Percentiles rank a stretch among this genome's conserved stretches.
phyloP scores from a whole-genome alignment of 2,329 filamentous ascomycete genomes.

The Fusarium secorum region DNA sequence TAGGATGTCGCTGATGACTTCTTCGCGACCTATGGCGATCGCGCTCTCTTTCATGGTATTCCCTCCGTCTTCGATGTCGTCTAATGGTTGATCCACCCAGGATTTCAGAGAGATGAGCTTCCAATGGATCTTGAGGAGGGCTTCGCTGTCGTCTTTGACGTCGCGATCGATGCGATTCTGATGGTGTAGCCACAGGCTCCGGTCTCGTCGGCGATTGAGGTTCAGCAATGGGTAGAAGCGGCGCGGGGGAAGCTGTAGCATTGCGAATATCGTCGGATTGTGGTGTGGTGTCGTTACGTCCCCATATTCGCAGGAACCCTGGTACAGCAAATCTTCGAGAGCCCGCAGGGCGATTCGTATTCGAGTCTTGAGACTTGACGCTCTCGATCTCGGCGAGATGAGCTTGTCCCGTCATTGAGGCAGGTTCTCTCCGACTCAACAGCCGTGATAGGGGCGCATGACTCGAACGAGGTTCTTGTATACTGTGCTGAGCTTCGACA shows the following conservation, averaged over 20 bases:
- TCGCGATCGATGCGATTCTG: conserved; percentile 12
- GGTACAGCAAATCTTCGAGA: conserved; percentile 18
- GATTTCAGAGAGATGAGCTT: conserved; percentile 29
- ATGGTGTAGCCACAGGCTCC: conserved; percentile 17
- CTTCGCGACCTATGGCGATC: conserved; percentile 17
- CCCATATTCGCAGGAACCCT: conserved; percentile 25
- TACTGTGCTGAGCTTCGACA: conserved; percentile 22
- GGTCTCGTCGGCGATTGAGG: conserved; percentile 13
- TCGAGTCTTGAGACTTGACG: conserved; percentile 58
- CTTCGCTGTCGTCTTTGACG: conserved; percentile 6
- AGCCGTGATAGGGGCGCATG: conserved; percentile 28
- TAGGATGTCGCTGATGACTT: conserved; percentile 40
- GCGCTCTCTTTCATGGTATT: conserved; percentile 7
- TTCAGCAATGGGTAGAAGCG: conserved; percentile 20
- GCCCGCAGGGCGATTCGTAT: conserved; percentile 44
- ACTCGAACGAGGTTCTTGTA: conserved; percentile 6
- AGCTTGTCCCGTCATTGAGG: conserved; percentile 16
- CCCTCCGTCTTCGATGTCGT: background rate
- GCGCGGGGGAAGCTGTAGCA: conserved; percentile 26
- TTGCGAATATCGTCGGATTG: conserved; percentile 12
- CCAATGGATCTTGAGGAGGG: conserved; percentile 10
- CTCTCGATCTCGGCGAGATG: conserved; percentile 47
- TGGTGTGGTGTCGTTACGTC: conserved; percentile 1
- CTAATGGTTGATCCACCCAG: conserved; percentile 10
- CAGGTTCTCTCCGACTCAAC: conserved; percentile 29